Percentiles rank a stretch among this genome's conserved stretches.
Conservation (phyloP, 1,284 basidiomycete species). For the Leccinum huronense region DNA sequence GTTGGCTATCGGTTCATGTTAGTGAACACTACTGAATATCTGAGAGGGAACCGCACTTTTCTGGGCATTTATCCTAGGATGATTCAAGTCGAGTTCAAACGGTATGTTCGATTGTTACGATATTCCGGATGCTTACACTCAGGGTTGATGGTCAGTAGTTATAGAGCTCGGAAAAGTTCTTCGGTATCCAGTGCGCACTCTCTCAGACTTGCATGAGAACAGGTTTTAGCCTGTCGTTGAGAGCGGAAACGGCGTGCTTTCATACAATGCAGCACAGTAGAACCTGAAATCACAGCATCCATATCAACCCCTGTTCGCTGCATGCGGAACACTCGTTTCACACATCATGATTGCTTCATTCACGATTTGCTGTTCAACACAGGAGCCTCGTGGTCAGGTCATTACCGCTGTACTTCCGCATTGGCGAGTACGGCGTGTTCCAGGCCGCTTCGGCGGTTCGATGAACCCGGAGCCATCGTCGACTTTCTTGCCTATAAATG, state of each 20-base stretch:
- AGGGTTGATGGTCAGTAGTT: constrained; percentile 11
- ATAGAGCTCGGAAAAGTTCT: constrained; percentile 9
- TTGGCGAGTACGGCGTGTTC: not conserved
- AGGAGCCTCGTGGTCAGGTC: constrained; percentile 6
- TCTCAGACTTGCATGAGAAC: constrained; percentile 5
- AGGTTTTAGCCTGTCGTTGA: not conserved
- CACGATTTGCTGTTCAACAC: constrained; percentile 6
- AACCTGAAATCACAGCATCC: not conserved
- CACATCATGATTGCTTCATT: not conserved
- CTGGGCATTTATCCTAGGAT: constrained; percentile 11
- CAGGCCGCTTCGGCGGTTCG: not conserved
- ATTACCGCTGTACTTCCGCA: not conserved
- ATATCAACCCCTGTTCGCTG: constrained; percentile 3
- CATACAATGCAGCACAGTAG: constrained; percentile 1
- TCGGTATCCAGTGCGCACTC: constrained; percentile 7
- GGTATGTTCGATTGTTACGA: not conserved
- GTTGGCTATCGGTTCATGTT: constrained; percentile 15
- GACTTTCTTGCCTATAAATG: constrained; percentile 21
- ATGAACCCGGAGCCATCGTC: not conserved
- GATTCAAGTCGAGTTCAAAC: not conserved
- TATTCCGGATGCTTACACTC: constrained; percentile 1
- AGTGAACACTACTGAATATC: not conserved
- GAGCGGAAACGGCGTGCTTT: not conserved
- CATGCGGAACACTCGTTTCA: constrained; percentile 7
- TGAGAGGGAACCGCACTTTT: constrained; percentile 10